Evolutionary conservation across 345 rosid species (phyloP).

Genomic region (Pelargonium nanum): DNA sequence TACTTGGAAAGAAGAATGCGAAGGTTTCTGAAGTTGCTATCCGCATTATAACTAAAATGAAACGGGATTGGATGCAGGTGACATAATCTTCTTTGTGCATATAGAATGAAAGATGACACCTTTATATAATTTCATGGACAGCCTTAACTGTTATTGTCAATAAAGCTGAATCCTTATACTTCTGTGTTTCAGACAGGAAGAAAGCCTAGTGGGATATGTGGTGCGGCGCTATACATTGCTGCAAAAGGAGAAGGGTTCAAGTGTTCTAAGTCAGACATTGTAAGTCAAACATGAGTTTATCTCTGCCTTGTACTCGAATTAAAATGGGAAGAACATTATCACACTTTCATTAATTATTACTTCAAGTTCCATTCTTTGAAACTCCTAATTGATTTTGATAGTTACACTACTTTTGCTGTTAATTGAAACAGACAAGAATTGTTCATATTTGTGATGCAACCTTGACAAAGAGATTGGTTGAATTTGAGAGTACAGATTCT

Average conservation of each 20-base stretch:
- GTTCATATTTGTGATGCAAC: conserved; percentile 96
- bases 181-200: conserved; percentile 66
- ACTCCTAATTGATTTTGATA: too few species aligned
- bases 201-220: conserved; percentile 95
- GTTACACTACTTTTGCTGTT: background rate
- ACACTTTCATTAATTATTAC: too few species aligned
- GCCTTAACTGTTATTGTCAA: conserved; percentile 1
- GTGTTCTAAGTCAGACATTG: conserved; percentile 66
- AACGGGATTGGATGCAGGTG: conserved; percentile 97
- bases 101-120: conserved; percentile 2
- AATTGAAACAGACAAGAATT: conserved; percentile 39
- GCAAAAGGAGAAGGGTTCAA: conserved; percentile 77
- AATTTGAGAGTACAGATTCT: conserved; percentile 79
- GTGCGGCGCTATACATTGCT: conserved; percentile 87
- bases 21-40: conserved; percentile 47
- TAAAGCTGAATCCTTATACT: background rate
- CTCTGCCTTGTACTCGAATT: background rate
- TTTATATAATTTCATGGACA: background rate
- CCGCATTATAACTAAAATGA: conserved; percentile 87
- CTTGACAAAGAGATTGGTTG: conserved; percentile 71
- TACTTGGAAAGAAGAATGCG: conserved; percentile 50
- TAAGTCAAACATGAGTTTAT: conserved; percentile 27
- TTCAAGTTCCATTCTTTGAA: too few species aligned
- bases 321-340: too few species aligned
- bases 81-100: conserved; percentile 1